Conservation (phyloP, 352 stramenopile genomes). For the Phytopythium delawarense region DNA sequence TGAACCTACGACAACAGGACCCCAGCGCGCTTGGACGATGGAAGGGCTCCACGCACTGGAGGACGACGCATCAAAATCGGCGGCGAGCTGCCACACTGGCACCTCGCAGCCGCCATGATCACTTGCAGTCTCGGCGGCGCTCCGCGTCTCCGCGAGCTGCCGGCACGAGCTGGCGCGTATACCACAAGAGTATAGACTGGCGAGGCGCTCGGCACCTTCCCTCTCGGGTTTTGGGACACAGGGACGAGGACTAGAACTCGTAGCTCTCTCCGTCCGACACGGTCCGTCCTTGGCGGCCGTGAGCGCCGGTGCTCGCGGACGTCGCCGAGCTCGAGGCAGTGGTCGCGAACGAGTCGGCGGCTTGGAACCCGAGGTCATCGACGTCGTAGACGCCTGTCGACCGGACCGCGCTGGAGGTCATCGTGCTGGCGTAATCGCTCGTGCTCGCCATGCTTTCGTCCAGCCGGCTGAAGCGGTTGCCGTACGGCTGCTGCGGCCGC, state of each 20-base stretch:
- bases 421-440: constrained; percentile 30
- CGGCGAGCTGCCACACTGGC: background rate
- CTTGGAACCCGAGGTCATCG: constrained; percentile 26
- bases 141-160: background rate
- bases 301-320: background rate
- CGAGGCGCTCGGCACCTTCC: background rate
- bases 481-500: constrained; percentile 14
- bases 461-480: constrained; percentile 22
- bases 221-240: background rate
- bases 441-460: constrained; percentile 36
- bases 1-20: background rate
- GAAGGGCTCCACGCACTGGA: background rate
- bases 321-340: constrained; percentile 21
- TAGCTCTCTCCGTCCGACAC: constrained; percentile 66
- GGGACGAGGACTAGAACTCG: constrained; percentile 39
- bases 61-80: background rate
- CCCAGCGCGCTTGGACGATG: background rate
- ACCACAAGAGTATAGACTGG: constrained; percentile 3
- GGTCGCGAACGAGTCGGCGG: constrained; percentile 23
- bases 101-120: background rate
- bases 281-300: constrained; percentile 28
- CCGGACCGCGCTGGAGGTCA: constrained; percentile 25
- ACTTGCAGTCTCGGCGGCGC: background rate
- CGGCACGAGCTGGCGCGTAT: background rate
- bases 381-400: constrained; percentile 42